A percentile compares a stretch with the other conserved stretches of the same genome.
Evolutionary conservation across 164 flowering plant genomes (phyloP).

Genomic region (Chimonanthus praecox): DNA sequence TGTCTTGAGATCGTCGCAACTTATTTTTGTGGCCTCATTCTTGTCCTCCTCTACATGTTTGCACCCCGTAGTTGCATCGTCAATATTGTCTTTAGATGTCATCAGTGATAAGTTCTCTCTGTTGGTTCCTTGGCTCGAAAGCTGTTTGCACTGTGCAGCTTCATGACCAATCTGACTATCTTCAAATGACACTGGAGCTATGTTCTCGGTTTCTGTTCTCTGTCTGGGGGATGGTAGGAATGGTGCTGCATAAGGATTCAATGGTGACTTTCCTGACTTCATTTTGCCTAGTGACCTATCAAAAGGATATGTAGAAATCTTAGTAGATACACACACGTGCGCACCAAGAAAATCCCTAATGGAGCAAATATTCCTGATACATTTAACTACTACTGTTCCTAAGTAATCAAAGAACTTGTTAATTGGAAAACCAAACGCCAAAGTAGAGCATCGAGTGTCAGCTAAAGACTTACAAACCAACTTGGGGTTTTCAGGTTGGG

Average conservation of each 20-base stretch:
- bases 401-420: not conserved
- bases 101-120: slow-evolving; percentile 1
- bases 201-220: slow-evolving; percentile 6
- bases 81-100: not conserved
- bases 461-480: not conserved
- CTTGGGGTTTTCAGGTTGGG: not conserved
- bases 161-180: not conserved
- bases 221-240: slow-evolving; percentile 24
- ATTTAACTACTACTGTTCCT: not conserved
- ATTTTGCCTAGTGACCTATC: slow-evolving; percentile 3
- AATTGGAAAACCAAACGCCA: not conserved
- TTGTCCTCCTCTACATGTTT: not conserved
- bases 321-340: not conserved
- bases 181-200: not conserved
- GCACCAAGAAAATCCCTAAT: not conserved
- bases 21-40: not conserved
- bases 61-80: not conserved
- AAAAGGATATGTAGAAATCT: not conserved
- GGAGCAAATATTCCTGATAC: not conserved
- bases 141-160: not conserved
- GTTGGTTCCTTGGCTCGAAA: slow-evolving; percentile 1
- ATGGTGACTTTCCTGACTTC: slow-evolving; percentile 15
- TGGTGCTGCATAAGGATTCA: slow-evolving; percentile 34
- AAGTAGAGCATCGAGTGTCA: not conserved
- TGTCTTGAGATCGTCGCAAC: not conserved